Evolutionary conservation across 2,329 filamentous ascomycete genomes (phyloP).

Genomic region (Chalaropsis ovoidea): DNA sequence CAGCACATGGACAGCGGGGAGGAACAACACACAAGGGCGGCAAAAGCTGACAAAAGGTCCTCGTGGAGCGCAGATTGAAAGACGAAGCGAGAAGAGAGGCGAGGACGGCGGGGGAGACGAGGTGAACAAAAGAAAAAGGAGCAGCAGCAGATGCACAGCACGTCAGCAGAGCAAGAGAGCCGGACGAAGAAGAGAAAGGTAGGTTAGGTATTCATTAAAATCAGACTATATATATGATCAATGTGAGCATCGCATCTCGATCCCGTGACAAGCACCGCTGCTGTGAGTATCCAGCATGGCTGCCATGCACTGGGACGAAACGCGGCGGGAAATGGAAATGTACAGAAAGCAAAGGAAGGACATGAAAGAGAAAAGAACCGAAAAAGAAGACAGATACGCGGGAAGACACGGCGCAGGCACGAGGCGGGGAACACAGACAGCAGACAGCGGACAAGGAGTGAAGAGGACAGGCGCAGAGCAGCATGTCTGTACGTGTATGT

Average conservation of each 20-base stretch:
- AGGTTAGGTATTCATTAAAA: constrained; percentile 11
- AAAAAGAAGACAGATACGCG: background rate
- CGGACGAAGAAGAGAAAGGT: background rate
- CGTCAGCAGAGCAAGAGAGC: background rate
- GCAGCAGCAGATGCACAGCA: background rate
- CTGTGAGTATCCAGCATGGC: background rate
- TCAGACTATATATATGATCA: constrained; percentile 6
- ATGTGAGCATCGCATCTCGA: background rate
- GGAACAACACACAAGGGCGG: constrained; percentile 15
- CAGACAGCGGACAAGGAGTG: background rate
- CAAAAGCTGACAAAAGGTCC: constrained; percentile 8
- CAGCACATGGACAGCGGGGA: background rate
- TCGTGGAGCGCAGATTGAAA: constrained; percentile 6
- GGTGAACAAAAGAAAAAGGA: background rate
- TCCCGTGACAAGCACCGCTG: no score
- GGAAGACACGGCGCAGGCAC: background rate
- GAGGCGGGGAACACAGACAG: background rate
- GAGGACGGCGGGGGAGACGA: background rate
- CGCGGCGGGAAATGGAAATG: background rate
- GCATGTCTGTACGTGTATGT: no score
- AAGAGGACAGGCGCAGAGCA: background rate
- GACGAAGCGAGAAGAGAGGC: constrained; percentile 2
- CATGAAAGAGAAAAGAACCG: background rate
- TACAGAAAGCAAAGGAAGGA: background rate
- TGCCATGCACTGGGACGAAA: background rate